Conservation (phyloP, 441 rosid species). For the Gossypium davidsonii region DNA sequence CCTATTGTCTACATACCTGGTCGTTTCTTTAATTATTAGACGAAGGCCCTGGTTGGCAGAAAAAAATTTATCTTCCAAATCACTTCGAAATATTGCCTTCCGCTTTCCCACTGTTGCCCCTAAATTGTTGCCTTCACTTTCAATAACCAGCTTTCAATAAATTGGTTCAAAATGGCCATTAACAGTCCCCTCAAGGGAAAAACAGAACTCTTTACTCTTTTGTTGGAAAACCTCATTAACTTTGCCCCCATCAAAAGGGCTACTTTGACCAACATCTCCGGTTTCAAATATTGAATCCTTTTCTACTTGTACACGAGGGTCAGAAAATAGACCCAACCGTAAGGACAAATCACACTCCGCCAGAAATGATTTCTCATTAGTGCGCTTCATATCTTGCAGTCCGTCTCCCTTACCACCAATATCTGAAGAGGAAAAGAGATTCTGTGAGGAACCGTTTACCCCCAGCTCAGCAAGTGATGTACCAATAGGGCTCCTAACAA, state of each 20-base stretch:
- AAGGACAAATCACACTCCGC: constrained; percentile 70
- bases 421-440: constrained; percentile 20
- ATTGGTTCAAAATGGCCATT: constrained; percentile 29
- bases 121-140: constrained; percentile 29
- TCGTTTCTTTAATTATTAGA: constrained; percentile 25
- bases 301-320: constrained; percentile 28
- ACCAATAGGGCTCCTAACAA: constrained; percentile 34
- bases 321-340: constrained; percentile 57
- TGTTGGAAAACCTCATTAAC: constrained; percentile 29
- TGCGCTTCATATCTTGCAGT: constrained; percentile 20
- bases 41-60: constrained; percentile 28
- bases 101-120: constrained; percentile 41
- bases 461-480: constrained; percentile 6
- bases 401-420: constrained; percentile 17
- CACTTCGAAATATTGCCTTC: constrained; percentile 34
- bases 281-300: constrained; percentile 25
- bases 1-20: constrained; percentile 41
- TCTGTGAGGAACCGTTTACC: constrained; percentile 8
- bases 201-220: constrained; percentile 45
- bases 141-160: constrained; percentile 26
- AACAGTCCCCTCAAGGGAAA: constrained; percentile 41
- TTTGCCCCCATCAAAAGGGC: constrained; percentile 28
- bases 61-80: constrained; percentile 33
- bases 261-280: constrained; percentile 35
- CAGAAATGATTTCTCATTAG: constrained; percentile 30